Base-by-base conservation (phyloP, 495 filamentous ascomycete genomes). In the Extremus antarcticus region DNA sequence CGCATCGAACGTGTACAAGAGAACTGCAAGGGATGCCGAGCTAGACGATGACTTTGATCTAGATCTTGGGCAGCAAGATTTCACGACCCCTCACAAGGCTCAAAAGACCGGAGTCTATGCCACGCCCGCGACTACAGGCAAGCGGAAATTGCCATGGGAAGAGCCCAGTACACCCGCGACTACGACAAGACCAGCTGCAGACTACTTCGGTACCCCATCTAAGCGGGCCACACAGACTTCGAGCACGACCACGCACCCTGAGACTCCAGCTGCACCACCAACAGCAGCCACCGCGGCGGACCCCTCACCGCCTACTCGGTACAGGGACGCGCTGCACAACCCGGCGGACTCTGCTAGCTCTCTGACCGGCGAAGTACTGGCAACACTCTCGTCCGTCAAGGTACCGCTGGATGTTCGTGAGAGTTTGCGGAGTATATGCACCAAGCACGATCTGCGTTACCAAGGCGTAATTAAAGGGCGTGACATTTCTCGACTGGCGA, bases 381-480 rank as follows among this genome's bases (percentile, higher is more conserved):
- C 58, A 11, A 25, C 29, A 10, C 50, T 61, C 11, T 16, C 39
- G 29, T 15, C 43, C 29, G 43, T 39, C 11, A 41, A 17, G n/a
- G 3, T 65, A 4, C 53, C 56, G 15, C 46, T 39, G 16, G 56
- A 55, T 3, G 55, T 43, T 16, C 25, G 19, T n/a, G 16, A 32
- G 22, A 50, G 47, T 13, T 17, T 65, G 1, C 60, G 51, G 10
- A 48, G 43, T 24, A 60, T 79, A 2, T 68, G 88, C 17, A 75
- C 80, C 32, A 72, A 66, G 38, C 75, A 85, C 57, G 78, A 80
- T 11, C 64, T 80, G 50, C 74, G 71, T 39, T 72, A 67, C 8
- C 73, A 71, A 56, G 85, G 85, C 0, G 73, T 86, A 19, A 70
- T 74, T 24, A 73, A 73, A 2, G 83, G 81, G 0, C 66, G 86